Conservation (phyloP, 148 eudicot species). For the Drosera capensis region DNA sequence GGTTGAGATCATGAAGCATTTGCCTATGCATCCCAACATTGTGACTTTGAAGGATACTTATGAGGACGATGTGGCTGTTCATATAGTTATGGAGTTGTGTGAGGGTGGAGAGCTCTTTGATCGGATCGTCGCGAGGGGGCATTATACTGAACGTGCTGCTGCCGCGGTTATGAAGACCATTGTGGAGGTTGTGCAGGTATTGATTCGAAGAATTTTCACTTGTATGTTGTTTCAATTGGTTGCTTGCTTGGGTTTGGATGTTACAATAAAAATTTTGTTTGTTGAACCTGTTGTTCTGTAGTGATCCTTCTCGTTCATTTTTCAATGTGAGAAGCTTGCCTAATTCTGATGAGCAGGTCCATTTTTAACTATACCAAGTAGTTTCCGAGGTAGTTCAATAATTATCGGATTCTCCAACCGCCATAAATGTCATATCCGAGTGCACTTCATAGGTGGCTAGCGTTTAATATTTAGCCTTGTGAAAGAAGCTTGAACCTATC, state of each 20-base stretch:
- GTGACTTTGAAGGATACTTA: slow-evolving; percentile 40
- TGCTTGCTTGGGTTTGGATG: neutral
- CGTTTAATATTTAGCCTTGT: too few relatives aligned
- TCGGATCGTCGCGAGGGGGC: slow-evolving; percentile 53
- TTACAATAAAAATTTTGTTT: neutral
- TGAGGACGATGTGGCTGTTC: slow-evolving; percentile 47
- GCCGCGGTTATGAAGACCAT: slow-evolving; percentile 36
- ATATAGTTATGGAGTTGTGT: slow-evolving; percentile 48
- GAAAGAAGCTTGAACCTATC: too few relatives aligned
- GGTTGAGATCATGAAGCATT: slow-evolving; percentile 40
- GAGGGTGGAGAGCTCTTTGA: slow-evolving; percentile 51
- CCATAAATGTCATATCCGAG: too few relatives aligned
- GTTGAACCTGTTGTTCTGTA: too few relatives aligned
- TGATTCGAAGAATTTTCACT: neutral
- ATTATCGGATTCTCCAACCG: too few relatives aligned
- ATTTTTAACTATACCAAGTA: too few relatives aligned
- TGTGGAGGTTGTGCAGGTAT: slow-evolving; percentile 55
- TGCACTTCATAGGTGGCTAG: too few relatives aligned
- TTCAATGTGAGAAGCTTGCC: too few relatives aligned
- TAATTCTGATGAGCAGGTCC: too few relatives aligned
- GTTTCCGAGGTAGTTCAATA: too few relatives aligned
- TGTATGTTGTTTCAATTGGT: neutral
- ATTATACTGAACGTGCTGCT: slow-evolving; percentile 57
- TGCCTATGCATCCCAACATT: slow-evolving; percentile 41
- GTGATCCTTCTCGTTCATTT: too few relatives aligned